Evolutionary conservation across 306 rosid genomes (phyloP).

Genomic region (Trifolium subterraneum): DNA sequence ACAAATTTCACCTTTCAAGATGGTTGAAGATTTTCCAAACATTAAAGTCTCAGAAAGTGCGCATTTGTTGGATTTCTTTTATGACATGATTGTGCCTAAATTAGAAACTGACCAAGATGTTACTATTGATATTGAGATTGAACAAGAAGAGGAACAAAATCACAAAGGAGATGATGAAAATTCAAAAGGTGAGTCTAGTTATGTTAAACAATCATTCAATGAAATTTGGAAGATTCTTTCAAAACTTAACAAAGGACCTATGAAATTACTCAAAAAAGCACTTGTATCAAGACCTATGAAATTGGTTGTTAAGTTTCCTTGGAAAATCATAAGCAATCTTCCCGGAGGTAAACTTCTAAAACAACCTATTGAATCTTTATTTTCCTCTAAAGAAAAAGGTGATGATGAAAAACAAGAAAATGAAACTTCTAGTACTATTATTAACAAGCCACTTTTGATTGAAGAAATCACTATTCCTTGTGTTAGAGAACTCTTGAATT

Average conservation of each 20-base stretch:
- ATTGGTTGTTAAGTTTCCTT: constrained; percentile 59
- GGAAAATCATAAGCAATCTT: constrained; percentile 55
- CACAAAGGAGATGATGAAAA: background rate
- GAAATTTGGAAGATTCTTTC: constrained; percentile 59
- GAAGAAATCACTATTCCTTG: constrained; percentile 83
- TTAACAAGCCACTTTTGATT: constrained; percentile 57
- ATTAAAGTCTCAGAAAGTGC: constrained; percentile 51
- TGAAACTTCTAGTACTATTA: constrained; percentile 27
- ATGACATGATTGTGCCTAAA: constrained; percentile 59
- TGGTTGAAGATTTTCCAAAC: constrained; percentile 47
- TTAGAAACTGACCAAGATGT: constrained; percentile 35
- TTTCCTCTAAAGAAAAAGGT: constrained; percentile 27
- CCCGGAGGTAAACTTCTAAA: constrained; percentile 39
- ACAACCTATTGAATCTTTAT: constrained; percentile 25
- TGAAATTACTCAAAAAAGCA: constrained; percentile 50
- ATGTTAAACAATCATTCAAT: constrained; percentile 43
- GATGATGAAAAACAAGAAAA: constrained; percentile 21
- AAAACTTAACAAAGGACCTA: constrained; percentile 58
- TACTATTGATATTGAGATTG: constrained; percentile 39
- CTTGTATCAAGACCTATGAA: constrained; percentile 59
- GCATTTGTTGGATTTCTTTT: constrained; percentile 73
- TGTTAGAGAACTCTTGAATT: constrained; percentile 52
- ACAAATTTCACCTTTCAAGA: constrained; percentile 72
- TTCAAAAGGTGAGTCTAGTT: constrained; percentile 26
- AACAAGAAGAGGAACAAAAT: constrained; percentile 27